Conservation (phyloP, 345 rosid species). For the Salix purpurea region DNA sequence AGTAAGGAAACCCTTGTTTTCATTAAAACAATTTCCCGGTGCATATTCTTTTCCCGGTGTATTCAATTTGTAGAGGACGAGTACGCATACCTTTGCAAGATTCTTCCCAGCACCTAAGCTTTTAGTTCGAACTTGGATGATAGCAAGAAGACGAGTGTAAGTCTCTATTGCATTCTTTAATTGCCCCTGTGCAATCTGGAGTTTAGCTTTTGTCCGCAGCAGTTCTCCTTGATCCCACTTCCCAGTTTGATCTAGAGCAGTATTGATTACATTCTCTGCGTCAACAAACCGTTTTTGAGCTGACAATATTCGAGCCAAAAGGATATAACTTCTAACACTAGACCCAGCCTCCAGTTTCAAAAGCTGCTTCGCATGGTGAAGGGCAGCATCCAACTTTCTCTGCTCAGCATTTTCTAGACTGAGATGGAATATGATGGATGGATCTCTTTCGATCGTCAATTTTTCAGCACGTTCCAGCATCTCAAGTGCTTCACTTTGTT, state of each 20-base stretch:
- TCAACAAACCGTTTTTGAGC: constrained; percentile 58
- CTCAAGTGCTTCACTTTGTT: constrained; percentile 58
- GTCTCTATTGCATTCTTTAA: constrained; percentile 55
- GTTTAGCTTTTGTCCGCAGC: constrained; percentile 69
- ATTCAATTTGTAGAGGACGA: too few species aligned
- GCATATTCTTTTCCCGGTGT: neutral
- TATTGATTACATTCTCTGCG: constrained; percentile 56
- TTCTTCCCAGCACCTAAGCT: constrained; percentile 40
- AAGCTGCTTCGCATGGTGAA: constrained; percentile 41
- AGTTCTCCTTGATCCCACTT: constrained; percentile 84
- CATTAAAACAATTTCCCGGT: neutral
- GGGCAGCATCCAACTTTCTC: constrained; percentile 70
- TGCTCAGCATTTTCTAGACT: constrained; percentile 73
- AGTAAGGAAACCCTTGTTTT: neutral
- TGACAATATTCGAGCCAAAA: constrained; percentile 67
- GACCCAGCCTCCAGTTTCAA: constrained; percentile 62
- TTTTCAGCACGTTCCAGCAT: constrained; percentile 45
- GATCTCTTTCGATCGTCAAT: constrained; percentile 39
- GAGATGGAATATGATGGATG: constrained; percentile 43
- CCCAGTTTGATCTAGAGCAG: constrained; percentile 71
- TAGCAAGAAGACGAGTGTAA: constrained; percentile 65
- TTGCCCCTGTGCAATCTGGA: constrained; percentile 63
- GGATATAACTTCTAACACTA: constrained; percentile 46
- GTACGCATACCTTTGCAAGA: constrained; percentile 43
- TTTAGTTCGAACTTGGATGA: constrained; percentile 66